Evolutionary conservation across 441 rosid genomes (phyloP).

Genomic region (Populus hybrid): DNA sequence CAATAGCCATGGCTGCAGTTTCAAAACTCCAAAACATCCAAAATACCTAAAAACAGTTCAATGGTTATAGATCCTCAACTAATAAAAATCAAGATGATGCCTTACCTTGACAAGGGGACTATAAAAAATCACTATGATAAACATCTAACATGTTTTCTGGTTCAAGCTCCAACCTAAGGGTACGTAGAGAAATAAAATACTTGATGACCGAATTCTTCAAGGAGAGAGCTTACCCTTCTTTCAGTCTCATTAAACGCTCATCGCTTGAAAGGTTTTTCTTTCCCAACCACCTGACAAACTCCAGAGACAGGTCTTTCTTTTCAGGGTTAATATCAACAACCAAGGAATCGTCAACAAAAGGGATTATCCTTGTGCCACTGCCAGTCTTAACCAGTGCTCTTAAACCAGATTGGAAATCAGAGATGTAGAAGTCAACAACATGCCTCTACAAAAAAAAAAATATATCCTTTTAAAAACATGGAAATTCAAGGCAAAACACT

Average conservation of each 20-base stretch:
- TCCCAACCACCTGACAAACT: conserved; percentile 53
- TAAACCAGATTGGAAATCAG: conserved; percentile 84
- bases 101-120: background rate
- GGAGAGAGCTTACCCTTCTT: conserved; percentile 41
- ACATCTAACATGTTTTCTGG: background rate
- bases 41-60: background rate
- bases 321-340: conserved; percentile 42
- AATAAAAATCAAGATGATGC: background rate
- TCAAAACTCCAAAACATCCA: background rate
- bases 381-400: conserved; percentile 67
- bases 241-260: conserved; percentile 50
- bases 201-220: background rate
- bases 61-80: background rate
- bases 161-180: background rate
- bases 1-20: background rate
- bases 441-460: conserved; percentile 44
- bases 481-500: background rate
- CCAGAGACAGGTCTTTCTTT: conserved; percentile 40
- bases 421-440: conserved; percentile 84
- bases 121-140: background rate
- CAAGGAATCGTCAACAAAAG: conserved; percentile 48
- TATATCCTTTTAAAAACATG: too few relatives aligned
- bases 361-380: conserved; percentile 49
- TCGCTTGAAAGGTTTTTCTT: conserved; percentile 54
- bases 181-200: background rate